Evolutionary conservation across 768 basidiomycete species (phyloP), one percentile per base, ranked within the genome.

Genomic region (Boletus barrowsii): DNA sequence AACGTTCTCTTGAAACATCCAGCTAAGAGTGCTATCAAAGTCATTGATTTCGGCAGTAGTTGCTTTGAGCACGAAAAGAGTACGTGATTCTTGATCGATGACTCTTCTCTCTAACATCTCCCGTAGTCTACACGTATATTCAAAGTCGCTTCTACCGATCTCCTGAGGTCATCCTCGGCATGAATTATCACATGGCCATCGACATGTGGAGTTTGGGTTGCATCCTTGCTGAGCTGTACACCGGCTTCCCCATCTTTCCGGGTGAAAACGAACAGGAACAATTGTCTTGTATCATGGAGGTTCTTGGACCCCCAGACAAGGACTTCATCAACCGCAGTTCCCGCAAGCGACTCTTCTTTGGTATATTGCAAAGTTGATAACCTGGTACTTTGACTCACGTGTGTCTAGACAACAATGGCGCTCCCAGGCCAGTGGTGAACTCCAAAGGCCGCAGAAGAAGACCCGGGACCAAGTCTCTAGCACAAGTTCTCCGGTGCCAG

Each of bases 171-270:
- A 99, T 99, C 52, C 83, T 99, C 37, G 97, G 97, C 49, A 92
- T 96, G 89, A 97, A 94, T 70, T 99, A 99, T 70, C 93, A 96
- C 68, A 98, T 97, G 93, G 94, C 91, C 33, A 96, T 95, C 58
- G 93, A 98, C 69, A 99, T 99, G 95, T 99, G 97, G 97, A 96
- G 93, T 76, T 72, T 99, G 61, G 97, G 97, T 36, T 99, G 97
- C 66, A 99, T 99, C 58, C 77, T 99, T 49, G 97, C 97, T 15
- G 97, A 99, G 71, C 75, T 99, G 41, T 96, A 90, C 71, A 98
- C 96, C 11, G 97, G 97, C 1, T 97, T 93, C 71, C 97, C 97
- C 1, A 95, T 99, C 62, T 99, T 99, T 73, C 97, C 97, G 0
- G 97, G 97, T 24, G 97, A 99, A 73, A 98, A 98, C 66, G 96